Evolutionary conservation across 78 protist genomes (phyloP), one percentile per base, ranked within the genome.

Genomic region (Protostelium mycophagum): DNA sequence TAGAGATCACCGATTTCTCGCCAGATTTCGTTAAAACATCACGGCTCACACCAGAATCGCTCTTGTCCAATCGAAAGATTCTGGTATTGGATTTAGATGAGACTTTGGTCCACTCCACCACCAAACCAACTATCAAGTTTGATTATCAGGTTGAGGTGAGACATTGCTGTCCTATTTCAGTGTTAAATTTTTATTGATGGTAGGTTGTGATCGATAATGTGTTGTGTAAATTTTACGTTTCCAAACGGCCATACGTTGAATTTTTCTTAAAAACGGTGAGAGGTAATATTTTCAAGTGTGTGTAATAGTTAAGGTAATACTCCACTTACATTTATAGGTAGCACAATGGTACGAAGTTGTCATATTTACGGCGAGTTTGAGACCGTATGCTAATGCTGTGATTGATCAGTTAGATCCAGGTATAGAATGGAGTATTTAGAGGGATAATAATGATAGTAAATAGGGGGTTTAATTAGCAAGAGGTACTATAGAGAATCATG

Each of bases 31-130:
- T 51, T 51, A 5, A 16, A 16, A 51, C 73, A 16, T 51, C 73
- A 5, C 5, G 16, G 16, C 16, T 51, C 31, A 51, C 73, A 51
- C 73, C 73, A 51, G 73, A 51, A 51, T 51, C 73, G 73, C 16
- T 51, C 31, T 51, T 51, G 73, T 51, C 73, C 16, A 51, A 51
- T 31, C 88, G 87, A 86, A 96, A 96, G 96, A 93, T 93, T 9
- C 90, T 96, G 38, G 91, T 96, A 28, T 88, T 96, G n/a, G 98
- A 96, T 84, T 87, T 96, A 1, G 98, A 96, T 85, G 98, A 96
- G 86, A 96, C 98, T 0, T 90, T 96, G 1, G 91, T 96, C 28
- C 98, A 96, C 90, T 92, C 96, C 35, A 91, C 97, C 0, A 83
- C 91, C 28, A 88, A 84, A 83, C 31, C 73, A 5, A 51, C 73